Conservation (phyloP, 2,329 filamentous ascomycete species). For the Epichloe baconii region DNA sequence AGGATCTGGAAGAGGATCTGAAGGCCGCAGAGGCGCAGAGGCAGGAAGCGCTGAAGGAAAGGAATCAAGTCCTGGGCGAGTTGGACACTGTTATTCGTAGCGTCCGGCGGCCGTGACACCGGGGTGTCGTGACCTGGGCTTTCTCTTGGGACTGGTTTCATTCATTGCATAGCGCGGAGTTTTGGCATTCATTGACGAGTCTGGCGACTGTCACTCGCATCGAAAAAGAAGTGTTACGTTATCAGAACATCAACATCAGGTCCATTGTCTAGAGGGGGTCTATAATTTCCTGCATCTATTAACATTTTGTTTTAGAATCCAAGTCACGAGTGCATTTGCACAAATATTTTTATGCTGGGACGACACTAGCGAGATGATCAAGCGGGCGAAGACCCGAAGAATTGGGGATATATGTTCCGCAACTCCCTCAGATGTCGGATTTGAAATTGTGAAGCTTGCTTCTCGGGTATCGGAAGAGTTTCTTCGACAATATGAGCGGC, state of each 20-base stretch:
- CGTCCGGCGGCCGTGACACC: constrained; percentile 41
- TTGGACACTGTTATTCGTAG: constrained; percentile 49
- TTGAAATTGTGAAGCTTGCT: constrained; percentile 57
- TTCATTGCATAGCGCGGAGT: constrained; percentile 17
- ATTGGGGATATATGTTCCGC: constrained; percentile 62
- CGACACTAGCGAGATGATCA: neutral
- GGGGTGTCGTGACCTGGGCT: neutral
- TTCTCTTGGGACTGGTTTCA: neutral
- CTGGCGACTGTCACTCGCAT: neutral
- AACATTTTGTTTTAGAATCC: neutral
- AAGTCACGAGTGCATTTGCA: neutral
- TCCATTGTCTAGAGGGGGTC: neutral
- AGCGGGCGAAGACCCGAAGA: constrained; percentile 54
- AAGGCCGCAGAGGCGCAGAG: constrained; percentile 49
- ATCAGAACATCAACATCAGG: neutral
- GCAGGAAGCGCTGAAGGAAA: constrained; percentile 50
- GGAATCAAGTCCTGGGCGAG: constrained; percentile 44
- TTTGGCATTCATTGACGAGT: constrained; percentile 3
- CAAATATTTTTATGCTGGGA: neutral
- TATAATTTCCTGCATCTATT: neutral
- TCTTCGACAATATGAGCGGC: constrained; percentile 77
- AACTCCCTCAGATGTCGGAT: constrained; percentile 67
- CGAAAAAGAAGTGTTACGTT: neutral
- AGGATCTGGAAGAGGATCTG: constrained; percentile 51
- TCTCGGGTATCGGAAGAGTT: constrained; percentile 47